Conservation (phyloP, 2,329 filamentous ascomycete species). For the Graphilbum ipis-grandicollis region DNA sequence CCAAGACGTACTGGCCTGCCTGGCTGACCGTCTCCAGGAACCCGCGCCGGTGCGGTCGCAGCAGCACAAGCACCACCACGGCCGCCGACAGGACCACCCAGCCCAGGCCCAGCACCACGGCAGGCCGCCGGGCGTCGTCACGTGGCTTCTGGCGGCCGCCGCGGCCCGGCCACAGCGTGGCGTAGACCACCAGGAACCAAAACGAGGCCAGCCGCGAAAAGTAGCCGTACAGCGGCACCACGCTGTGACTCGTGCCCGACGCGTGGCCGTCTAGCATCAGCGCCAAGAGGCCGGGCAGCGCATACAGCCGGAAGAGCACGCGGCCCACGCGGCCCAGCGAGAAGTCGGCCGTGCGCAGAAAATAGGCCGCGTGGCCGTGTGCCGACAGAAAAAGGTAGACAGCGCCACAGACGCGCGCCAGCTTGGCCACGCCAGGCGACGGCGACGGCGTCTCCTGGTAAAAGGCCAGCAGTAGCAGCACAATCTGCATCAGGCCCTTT, state of each 20-base stretch:
- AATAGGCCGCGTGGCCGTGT: conserved; percentile 43
- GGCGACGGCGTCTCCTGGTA: conserved; percentile 34
- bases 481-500: conserved; percentile 37
- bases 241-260: conserved; percentile 28
- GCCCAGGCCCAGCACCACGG: conserved; percentile 5
- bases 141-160: no score
- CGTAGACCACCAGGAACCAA: conserved; percentile 43
- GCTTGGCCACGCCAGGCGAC: conserved; percentile 32
- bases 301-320: conserved; percentile 39
- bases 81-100: neutral
- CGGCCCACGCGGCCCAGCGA: conserved; percentile 31
- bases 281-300: conserved; percentile 32
- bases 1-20: neutral
- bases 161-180: conserved; percentile 27
- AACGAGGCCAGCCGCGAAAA: conserved; percentile 41
- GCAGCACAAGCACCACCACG: conserved; percentile 3
- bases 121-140: conserved; percentile 22
- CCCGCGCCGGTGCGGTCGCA: neutral
- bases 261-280: conserved; percentile 26
- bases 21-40: conserved; percentile 1
- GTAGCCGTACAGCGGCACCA: conserved; percentile 28
- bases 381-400: conserved; percentile 45
- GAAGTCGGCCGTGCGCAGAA: conserved; percentile 37
- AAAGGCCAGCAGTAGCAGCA: conserved; percentile 33
- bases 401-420: conserved; percentile 34